These are phyloP conservation scores for Boletus rubescentipes DNA, from an alignment of 768 basidiomycete species.

Conservation along the genomic window DNA sequence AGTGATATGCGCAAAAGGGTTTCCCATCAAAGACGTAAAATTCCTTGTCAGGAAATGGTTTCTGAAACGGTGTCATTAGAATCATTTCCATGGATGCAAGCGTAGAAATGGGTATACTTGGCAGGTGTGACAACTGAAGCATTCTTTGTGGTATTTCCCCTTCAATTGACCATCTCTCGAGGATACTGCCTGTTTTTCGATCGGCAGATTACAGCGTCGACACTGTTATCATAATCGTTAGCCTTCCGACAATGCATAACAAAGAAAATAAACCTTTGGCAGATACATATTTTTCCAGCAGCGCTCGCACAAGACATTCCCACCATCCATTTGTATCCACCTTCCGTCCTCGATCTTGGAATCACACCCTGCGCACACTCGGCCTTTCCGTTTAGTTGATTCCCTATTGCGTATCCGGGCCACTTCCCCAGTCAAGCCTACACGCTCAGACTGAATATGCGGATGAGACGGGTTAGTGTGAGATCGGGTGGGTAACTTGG, in stretches of 20 bases:
- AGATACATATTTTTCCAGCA: constrained; percentile 98
- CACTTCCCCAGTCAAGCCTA: constrained; percentile 26
- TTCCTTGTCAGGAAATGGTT: constrained; percentile 87
- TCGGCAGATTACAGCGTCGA: constrained; percentile 80
- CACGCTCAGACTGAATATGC: constrained; percentile 32
- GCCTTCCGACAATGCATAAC: not conserved
- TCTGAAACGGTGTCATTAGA: constrained; percentile 39
- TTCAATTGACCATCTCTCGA: constrained; percentile 92
- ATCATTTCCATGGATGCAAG: not conserved
- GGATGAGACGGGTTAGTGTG: constrained; percentile 48
- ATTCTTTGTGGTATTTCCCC: constrained; percentile 91
- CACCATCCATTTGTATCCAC: constrained; percentile 80
- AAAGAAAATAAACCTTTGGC: constrained; percentile 62
- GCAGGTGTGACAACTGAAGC: constrained; percentile 87
- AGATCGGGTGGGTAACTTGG: constrained; percentile 57
- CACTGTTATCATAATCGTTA: constrained; percentile 49
- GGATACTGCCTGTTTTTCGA: constrained; percentile 90
- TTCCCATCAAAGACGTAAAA: constrained; percentile 93
- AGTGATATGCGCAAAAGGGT: constrained; percentile 89
- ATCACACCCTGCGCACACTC: constrained; percentile 66
- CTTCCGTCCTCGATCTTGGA: constrained; percentile 72
- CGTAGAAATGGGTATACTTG: constrained; percentile 46
- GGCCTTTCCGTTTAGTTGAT: constrained; percentile 35
- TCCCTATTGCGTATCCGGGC: constrained; percentile 33
- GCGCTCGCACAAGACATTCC: constrained; percentile 75